Evolutionary conservation across 257 asterid species (phyloP).

Genomic region (Nyctanthes arbortristis): DNA sequence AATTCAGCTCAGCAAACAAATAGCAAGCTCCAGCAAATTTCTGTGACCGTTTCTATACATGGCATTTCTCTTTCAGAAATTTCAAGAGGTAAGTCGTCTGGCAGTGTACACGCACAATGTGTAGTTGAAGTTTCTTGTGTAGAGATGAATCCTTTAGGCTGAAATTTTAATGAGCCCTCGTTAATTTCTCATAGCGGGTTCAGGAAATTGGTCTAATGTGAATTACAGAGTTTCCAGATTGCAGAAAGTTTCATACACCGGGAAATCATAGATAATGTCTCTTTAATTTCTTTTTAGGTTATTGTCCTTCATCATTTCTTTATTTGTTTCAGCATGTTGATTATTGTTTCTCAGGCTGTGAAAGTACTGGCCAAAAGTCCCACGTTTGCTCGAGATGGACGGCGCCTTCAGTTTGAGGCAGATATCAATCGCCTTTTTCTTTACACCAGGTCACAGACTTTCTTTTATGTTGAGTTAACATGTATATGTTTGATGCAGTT

Average conservation of each 20-base stretch:
- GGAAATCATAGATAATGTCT: not conserved
- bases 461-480: slow-evolving; percentile 8
- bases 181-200: slow-evolving; percentile 1
- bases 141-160: not conserved
- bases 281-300: not conserved
- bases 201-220: slow-evolving; percentile 10
- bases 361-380: slow-evolving; percentile 90
- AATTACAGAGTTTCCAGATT: not conserved
- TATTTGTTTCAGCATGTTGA: slow-evolving; percentile 1
- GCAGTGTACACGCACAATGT: not conserved
- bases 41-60: slow-evolving; percentile 15
- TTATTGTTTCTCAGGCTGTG: slow-evolving; percentile 56
- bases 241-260: not conserved
- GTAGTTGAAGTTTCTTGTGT: not conserved
- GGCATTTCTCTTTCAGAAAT: slow-evolving; percentile 57
- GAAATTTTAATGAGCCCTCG: not conserved
- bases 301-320: slow-evolving; percentile 3
- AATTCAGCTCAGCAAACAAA: not conserved
- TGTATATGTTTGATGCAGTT: not conserved
- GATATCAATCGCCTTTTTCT: slow-evolving; percentile 83
- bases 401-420: slow-evolving; percentile 73
- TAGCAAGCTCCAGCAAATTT: not conserved
- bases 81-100: slow-evolving; percentile 44
- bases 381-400: slow-evolving; percentile 64
- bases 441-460: slow-evolving; percentile 60